Conservation (phyloP, 2,329 filamentous ascomycete species). For the Didymella arachidicola region DNA sequence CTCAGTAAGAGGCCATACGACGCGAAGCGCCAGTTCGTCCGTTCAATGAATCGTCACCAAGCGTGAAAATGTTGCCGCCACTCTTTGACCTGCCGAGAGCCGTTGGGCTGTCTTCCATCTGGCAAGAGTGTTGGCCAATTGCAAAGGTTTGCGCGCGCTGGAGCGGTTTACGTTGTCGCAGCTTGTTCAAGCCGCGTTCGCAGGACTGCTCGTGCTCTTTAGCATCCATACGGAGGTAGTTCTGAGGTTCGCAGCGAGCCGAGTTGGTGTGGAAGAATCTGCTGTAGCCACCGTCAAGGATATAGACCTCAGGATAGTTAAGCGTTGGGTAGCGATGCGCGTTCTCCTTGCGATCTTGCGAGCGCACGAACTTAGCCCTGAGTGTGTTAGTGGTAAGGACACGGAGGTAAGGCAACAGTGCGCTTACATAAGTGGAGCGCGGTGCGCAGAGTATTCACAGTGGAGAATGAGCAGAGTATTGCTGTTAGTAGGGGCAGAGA, state of each 20-base stretch:
- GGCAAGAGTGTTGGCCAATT: slow-evolving; percentile 76
- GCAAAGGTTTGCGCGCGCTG: slow-evolving; percentile 92
- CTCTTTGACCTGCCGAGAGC: slow-evolving; percentile 46
- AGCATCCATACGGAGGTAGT: slow-evolving; percentile 96
- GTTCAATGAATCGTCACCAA: slow-evolving; percentile 43
- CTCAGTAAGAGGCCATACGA: slow-evolving; percentile 52
- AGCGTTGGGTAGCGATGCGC: slow-evolving; percentile 84
- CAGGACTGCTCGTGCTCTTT: slow-evolving; percentile 91
- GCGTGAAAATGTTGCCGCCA: slow-evolving; percentile 40
- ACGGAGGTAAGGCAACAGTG: neutral
- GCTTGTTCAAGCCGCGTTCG: slow-evolving; percentile 91
- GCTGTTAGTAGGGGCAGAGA: slow-evolving; percentile 67
- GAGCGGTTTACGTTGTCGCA: slow-evolving; percentile 88
- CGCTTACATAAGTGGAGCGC: slow-evolving; percentile 84
- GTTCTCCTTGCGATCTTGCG: slow-evolving; percentile 86
- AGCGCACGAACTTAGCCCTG: slow-evolving; percentile 85
- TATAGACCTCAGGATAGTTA: slow-evolving; percentile 97
- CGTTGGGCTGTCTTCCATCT: slow-evolving; percentile 70
- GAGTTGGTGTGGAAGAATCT: slow-evolving; percentile 85
- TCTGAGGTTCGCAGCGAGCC: slow-evolving; percentile 85
- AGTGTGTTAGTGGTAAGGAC: slow-evolving; percentile 26
- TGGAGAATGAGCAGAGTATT: slow-evolving; percentile 90
- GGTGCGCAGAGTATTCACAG: slow-evolving; percentile 97
- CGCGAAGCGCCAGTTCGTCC: slow-evolving; percentile 46
- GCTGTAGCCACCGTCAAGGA: slow-evolving; percentile 95